Base-by-base conservation (phyloP, 208 protist genomes). In the Porcisia deanei region DNA sequence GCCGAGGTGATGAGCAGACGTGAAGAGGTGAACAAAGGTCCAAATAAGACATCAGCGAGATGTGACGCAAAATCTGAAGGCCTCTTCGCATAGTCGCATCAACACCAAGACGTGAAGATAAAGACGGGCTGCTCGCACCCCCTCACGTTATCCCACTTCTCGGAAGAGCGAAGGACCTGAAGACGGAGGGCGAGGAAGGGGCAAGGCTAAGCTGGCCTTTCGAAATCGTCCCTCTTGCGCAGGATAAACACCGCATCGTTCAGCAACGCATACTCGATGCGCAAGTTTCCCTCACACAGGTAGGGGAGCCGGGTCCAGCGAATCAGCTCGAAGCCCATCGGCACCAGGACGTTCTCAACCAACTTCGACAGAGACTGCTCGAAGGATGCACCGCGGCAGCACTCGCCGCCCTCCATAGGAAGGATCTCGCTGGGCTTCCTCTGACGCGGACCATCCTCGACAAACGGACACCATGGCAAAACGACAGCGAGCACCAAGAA, bases 381-480 rank as follows among this genome's bases (percentile, higher is more conserved):
- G 65, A 86, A 97, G n/a, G 53, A 85, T 14, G 93, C 93, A 7
- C 91, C 91, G 20, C 80, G 72, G 71, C 87, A 91, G 81, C 93
- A 97, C 79, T 94, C 81, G 3, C 89, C 93, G 20, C 93, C 93
- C 37, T 79, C 63, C 93, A 97, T 97, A 10, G 88, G 89, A 75
- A 97, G 83, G 71, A 41, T 39, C 84, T 97, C 88, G 39, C 75
- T 65, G 47, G 93, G 93, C n/a, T n/a, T 55, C 52, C 81, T 80
- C 77, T 94, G 89, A 34, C 52, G 66, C 7, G 34, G 79, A 52
- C 87, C 85, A 59, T 89, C 61, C 85, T 97, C 91, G 10, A 97
- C 93, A 68, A 97, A 95, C 5, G 93, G 93, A 75, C 93, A 97
- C 91, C 93, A 97, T 47, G 93, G 93, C 64, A 97, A 75, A 49